These are phyloP conservation scores for Hansenula lynferdii DNA, from an alignment of 1,139 yeast genomes.

Conservation along the genomic window DNA sequence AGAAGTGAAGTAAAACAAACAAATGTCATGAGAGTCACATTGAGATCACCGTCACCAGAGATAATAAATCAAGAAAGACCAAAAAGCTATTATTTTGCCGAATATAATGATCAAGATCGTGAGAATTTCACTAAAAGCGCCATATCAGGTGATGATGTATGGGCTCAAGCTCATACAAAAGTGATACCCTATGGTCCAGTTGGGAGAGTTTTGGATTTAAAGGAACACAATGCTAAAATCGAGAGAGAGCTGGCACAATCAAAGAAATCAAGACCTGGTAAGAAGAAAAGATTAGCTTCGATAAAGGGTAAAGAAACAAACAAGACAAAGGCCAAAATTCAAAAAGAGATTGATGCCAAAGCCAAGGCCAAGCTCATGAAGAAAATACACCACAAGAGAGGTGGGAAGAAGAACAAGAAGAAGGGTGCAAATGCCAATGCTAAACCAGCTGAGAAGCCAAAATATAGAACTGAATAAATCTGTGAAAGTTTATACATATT, in stretches of 20 bases:
- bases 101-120: slow-evolving; percentile 29
- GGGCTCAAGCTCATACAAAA: not conserved
- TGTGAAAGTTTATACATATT: too few relatives aligned
- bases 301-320: slow-evolving; percentile 38
- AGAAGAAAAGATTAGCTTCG: slow-evolving; percentile 44
- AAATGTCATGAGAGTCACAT: slow-evolving; percentile 37
- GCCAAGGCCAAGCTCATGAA: slow-evolving; percentile 31
- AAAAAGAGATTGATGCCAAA: slow-evolving; percentile 36
- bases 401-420: slow-evolving; percentile 44
- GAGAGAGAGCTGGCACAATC: slow-evolving; percentile 25
- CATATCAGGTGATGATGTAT: slow-evolving; percentile 34
- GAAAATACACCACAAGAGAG: slow-evolving; percentile 40
- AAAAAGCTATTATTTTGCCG: slow-evolving; percentile 44
- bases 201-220: slow-evolving; percentile 37
- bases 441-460: slow-evolving; percentile 25
- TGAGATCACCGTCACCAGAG: slow-evolving; percentile 43
- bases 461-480: slow-evolving; percentile 37
- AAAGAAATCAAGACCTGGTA: slow-evolving; percentile 38
- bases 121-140: slow-evolving; percentile 38
- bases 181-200: not conserved
- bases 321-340: slow-evolving; percentile 33
- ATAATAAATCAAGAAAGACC: slow-evolving; percentile 44
- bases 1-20: slow-evolving; percentile 14
- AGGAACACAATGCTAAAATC: slow-evolving; percentile 34
- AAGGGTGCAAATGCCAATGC: slow-evolving; percentile 10